Evolutionary conservation across 1,139 yeast species (phyloP).

Genomic region (Protomyces macrosporus): DNA sequence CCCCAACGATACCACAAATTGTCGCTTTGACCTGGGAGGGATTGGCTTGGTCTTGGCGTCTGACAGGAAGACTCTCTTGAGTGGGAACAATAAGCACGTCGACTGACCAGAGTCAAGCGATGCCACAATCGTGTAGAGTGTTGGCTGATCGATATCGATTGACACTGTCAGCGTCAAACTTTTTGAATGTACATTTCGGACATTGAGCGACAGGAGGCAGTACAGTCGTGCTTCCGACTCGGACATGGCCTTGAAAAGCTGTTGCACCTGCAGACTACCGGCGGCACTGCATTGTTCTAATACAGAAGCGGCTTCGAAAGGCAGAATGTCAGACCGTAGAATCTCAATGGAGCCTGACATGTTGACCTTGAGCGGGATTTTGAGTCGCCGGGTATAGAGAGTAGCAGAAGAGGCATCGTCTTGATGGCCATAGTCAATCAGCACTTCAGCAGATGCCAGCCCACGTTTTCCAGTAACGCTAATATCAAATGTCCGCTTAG

Average conservation of each 20-base stretch:
- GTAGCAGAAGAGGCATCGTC: not conserved
- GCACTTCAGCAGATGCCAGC: conserved; percentile 58
- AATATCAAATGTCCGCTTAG: conserved; percentile 45
- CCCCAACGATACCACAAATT: conserved; percentile 58
- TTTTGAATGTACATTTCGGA: conserved; percentile 61
- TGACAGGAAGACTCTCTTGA: conserved; percentile 50
- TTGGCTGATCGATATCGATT: conserved; percentile 31
- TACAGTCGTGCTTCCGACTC: conserved; percentile 43
- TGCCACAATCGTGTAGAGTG: conserved; percentile 33
- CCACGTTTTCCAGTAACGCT: conserved; percentile 70
- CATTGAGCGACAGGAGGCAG: conserved; percentile 60
- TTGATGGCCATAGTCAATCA: conserved; percentile 57
- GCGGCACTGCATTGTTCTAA: not conserved
- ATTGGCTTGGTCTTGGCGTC: conserved; percentile 50
- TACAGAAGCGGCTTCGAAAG: conserved; percentile 39
- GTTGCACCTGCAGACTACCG: not conserved
- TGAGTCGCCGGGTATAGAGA: conserved; percentile 51
- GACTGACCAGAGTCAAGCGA: conserved; percentile 50
- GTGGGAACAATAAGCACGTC: conserved; percentile 62
- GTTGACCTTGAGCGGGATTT: conserved; percentile 61
- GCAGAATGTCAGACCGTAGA: conserved; percentile 66
- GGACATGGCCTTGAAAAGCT: not conserved
- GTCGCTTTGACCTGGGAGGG: conserved; percentile 72
- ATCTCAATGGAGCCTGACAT: conserved; percentile 68
- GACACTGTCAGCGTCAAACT: conserved; percentile 37